Percentiles rank a stretch among this genome's conserved stretches.
Evolutionary conservation across 1,284 basidiomycete species (phyloP).

Genomic region (Neotropicomus parvogracilis): DNA sequence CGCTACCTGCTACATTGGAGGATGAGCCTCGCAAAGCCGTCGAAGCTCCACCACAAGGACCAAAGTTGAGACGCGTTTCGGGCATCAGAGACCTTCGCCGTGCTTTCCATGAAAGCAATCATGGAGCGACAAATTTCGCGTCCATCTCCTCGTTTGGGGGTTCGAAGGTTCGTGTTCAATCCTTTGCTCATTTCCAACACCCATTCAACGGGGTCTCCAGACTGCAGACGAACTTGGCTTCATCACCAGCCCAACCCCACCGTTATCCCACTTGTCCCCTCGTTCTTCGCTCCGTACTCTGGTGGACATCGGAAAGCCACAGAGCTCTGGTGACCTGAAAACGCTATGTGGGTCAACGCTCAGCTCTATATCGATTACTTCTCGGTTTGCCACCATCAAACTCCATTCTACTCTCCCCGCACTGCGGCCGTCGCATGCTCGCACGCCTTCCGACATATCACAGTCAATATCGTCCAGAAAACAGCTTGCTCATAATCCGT

Average conservation of each 20-base stretch:
- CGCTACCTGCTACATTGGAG: slow-evolving; percentile 29
- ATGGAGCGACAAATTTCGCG: slow-evolving; percentile 5
- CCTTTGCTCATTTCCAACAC: not conserved
- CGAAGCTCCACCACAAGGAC: not conserved
- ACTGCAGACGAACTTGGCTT: slow-evolving; percentile 25
- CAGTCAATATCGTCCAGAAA: slow-evolving; percentile 9
- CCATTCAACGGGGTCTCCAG: slow-evolving; percentile 12
- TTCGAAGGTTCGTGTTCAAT: slow-evolving; percentile 22
- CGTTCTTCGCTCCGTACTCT: slow-evolving; percentile 28
- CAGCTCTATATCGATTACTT: slow-evolving; percentile 24
- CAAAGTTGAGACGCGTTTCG: slow-evolving; percentile 26
- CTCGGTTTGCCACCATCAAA: slow-evolving; percentile 18
- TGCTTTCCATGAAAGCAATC: slow-evolving; percentile 21
- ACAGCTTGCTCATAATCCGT: slow-evolving; percentile 6
- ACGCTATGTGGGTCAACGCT: slow-evolving; percentile 20
- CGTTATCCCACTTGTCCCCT: slow-evolving; percentile 13
- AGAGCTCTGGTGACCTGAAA: slow-evolving; percentile 19
- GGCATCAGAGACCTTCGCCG: slow-evolving; percentile 26
- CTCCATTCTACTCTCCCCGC: slow-evolving; percentile 10
- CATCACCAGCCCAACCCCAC: slow-evolving; percentile 9
- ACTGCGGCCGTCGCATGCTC: slow-evolving; percentile 6
- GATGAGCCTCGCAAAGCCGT: slow-evolving; percentile 1
- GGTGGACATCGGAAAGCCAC: slow-evolving; percentile 17
- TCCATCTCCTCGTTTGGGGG: slow-evolving; percentile 8
- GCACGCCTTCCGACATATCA: slow-evolving; percentile 8